These are phyloP conservation scores for Insectozyma bohioensis DNA, from an alignment of 1,139 yeast genomes.

Conservation along the genomic window DNA sequence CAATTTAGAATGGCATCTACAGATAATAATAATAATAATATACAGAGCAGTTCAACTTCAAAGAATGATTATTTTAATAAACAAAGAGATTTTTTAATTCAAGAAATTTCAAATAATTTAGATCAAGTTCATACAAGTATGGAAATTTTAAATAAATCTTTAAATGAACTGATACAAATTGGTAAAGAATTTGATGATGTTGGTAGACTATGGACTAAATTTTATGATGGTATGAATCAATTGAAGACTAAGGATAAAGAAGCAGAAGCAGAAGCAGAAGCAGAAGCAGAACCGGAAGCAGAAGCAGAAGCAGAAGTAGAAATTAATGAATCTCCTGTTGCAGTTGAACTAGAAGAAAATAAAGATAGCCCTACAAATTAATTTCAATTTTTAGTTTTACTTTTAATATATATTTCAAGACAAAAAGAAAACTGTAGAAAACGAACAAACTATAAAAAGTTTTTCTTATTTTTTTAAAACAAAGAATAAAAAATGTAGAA, in stretches of 20 bases:
- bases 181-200: conserved; percentile 49
- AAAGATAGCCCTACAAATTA: background rate
- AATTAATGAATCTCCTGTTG: no score
- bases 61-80: conserved; percentile 31
- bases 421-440: conserved; percentile 2
- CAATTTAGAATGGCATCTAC: background rate
- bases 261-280: conserved; percentile 1
- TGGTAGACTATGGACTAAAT: conserved; percentile 43
- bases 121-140: conserved; percentile 43
- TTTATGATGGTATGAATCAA: conserved; percentile 37
- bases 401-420: conserved; percentile 6
- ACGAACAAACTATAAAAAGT: background rate
- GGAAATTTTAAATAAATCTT: conserved; percentile 41
- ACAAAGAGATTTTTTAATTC: conserved; percentile 44
- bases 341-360: background rate
- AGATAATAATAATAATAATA: background rate
- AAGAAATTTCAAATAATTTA: conserved; percentile 41
- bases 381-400: conserved; percentile 4
- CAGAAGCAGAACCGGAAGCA: background rate
- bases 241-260: conserved; percentile 12
- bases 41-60: conserved; percentile 1
- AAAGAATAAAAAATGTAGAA: background rate
- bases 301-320: background rate
- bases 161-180: conserved; percentile 43
- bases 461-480: background rate